phyloP scores from a whole-genome alignment of 2,329 filamentous ascomycete species.

The Clonostachys sp. region DNA sequence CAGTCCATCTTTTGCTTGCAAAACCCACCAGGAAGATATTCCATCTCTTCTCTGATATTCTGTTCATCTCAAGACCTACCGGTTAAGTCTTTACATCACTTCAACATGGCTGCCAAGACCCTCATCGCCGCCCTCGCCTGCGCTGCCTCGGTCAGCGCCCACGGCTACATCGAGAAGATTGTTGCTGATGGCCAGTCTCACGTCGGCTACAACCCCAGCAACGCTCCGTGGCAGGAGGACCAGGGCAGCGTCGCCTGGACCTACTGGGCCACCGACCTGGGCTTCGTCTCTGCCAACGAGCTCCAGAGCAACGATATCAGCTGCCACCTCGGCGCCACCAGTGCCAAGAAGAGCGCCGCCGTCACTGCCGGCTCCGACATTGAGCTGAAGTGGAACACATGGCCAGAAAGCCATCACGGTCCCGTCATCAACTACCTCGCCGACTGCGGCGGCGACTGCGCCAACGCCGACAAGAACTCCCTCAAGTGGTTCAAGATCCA shows the following conservation, averaged over 20 bases:
- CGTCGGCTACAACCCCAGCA: conserved; percentile 5
- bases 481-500: conserved; percentile 58
- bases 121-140: conserved; percentile 1
- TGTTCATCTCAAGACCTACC: too few relatives aligned
- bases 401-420: conserved; percentile 56
- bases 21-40: too few relatives aligned
- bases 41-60: too few relatives aligned
- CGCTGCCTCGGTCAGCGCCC: conserved; percentile 4
- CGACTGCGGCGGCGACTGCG: conserved; percentile 42
- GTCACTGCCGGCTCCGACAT: conserved; percentile 10
- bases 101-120: neutral
- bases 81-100: neutral
- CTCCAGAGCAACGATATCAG: conserved; percentile 26
- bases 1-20: too few relatives aligned
- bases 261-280: conserved; percentile 13
- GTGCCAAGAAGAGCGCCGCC: conserved; percentile 12
- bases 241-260: conserved; percentile 6
- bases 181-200: conserved; percentile 1
- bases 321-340: conserved; percentile 27
- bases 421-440: conserved; percentile 57
- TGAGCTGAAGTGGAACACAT: conserved; percentile 49
- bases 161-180: conserved; percentile 6
- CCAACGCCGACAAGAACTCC: conserved; percentile 38
- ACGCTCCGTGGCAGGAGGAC: conserved; percentile 1
- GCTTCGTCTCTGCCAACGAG: conserved; percentile 30